Percentiles rank a stretch among this genome's conserved stretches.
Conservation (phyloP, 495 filamentous ascomycete species). For the Annulohypoxylon stygium region DNA sequence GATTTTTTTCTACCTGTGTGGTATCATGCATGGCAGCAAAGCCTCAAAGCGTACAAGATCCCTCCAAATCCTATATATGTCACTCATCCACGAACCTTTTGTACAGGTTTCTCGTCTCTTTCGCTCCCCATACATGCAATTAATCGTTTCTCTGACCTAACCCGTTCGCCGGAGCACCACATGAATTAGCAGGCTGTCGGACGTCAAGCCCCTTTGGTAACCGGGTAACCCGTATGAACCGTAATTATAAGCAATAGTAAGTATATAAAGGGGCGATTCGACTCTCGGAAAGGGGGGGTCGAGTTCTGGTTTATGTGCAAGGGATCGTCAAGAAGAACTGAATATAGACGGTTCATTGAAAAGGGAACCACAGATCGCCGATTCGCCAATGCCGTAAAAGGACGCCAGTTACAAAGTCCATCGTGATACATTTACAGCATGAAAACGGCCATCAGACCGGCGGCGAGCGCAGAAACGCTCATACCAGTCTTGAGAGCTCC, state of each 20-base stretch:
- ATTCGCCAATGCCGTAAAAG: slow-evolving; percentile 39
- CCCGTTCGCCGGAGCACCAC: slow-evolving; percentile 36
- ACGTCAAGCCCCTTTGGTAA: slow-evolving; percentile 43
- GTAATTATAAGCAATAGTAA: slow-evolving; percentile 49
- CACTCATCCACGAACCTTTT: slow-evolving; percentile 38
- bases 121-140: slow-evolving; percentile 40
- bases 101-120: slow-evolving; percentile 31
- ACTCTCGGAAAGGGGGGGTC: slow-evolving; percentile 15
- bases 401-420: slow-evolving; percentile 24
- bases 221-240: slow-evolving; percentile 44
- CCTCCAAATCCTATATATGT: slow-evolving; percentile 43
- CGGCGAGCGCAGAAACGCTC: slow-evolving; percentile 46
- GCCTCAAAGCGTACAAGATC: slow-evolving; percentile 37
- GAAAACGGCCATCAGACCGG: slow-evolving; percentile 45
- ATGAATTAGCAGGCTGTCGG: slow-evolving; percentile 31
- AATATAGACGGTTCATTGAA: slow-evolving; percentile 46
- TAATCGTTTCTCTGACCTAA: slow-evolving; percentile 40
- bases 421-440: slow-evolving; percentile 40
- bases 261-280: slow-evolving; percentile 36
- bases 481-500: slow-evolving; percentile 46
- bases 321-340: slow-evolving; percentile 47
- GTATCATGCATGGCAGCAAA: slow-evolving; percentile 43
- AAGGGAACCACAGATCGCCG: slow-evolving; percentile 44
- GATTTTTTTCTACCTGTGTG: slow-evolving; percentile 42
- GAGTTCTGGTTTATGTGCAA: slow-evolving; percentile 46